Percentiles rank a stretch among this genome's conserved stretches.
Conservation (phyloP, 2,329 filamentous ascomycete species). For the Aureobasidium sp. region DNA sequence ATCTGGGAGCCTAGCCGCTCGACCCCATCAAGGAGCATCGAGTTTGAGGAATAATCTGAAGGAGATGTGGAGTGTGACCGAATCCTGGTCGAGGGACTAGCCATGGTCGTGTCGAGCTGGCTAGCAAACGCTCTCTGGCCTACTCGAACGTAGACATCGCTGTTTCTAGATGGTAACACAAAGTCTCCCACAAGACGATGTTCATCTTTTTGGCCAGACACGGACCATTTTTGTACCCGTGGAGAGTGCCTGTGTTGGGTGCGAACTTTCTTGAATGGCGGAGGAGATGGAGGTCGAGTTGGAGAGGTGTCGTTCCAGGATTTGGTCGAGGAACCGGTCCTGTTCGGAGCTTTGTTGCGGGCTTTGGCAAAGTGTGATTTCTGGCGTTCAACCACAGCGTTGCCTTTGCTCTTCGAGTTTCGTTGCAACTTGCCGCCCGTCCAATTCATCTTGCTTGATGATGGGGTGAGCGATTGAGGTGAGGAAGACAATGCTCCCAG, state of each 20-base stretch:
- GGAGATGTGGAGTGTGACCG: background rate
- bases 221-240: background rate
- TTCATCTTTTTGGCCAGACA: background rate
- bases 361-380: conserved; percentile 40
- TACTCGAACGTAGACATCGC: conserved; percentile 24
- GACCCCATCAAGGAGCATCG: conserved; percentile 7
- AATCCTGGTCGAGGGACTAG: conserved; percentile 1
- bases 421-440: conserved; percentile 38
- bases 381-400: conserved; percentile 32
- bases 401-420: conserved; percentile 27
- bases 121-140: conserved; percentile 26
- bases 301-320: background rate
- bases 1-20: background rate
- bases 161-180: background rate
- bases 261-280: background rate
- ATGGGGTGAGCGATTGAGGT: background rate
- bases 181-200: background rate
- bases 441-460: conserved; percentile 38
- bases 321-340: conserved; percentile 18
- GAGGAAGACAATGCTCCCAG: background rate
- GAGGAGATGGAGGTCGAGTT: background rate
- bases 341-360: conserved; percentile 23
- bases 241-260: background rate
- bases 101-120: conserved; percentile 18
- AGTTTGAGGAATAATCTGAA: background rate